A percentile compares a stretch with the other conserved stretches of the same genome.
Conservation (phyloP, 2,329 filamentous ascomycete species). For the Elsinoe necatrix region DNA sequence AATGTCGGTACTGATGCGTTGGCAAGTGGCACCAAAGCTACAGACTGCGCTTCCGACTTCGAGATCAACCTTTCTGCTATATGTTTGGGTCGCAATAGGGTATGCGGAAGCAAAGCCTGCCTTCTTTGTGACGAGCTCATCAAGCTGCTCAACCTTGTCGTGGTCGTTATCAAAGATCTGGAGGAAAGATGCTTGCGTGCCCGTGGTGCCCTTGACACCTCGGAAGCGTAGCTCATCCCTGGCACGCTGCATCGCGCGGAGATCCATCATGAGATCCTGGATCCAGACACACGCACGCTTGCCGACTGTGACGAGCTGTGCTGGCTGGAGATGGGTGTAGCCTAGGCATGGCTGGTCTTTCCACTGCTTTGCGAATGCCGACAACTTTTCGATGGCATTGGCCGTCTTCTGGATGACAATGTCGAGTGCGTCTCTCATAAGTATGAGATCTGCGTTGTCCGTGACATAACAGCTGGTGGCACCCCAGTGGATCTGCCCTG, state of each 20-base stretch:
- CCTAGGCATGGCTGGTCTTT: conserved; percentile 65
- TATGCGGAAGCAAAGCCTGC: conserved; percentile 55
- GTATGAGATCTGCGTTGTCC: conserved; percentile 70
- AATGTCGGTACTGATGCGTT: conserved; percentile 67
- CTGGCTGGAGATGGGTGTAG: conserved; percentile 66
- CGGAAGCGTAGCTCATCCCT: conserved; percentile 65
- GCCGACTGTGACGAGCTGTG: conserved; percentile 51
- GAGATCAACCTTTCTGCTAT: conserved; percentile 74
- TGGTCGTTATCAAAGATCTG: conserved; percentile 57
- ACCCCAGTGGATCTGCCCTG: conserved; percentile 74
- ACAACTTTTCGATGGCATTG: conserved; percentile 66
- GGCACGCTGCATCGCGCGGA: conserved; percentile 62
- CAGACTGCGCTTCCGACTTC: conserved; percentile 72
- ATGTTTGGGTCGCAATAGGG: conserved; percentile 63
- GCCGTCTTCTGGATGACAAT: conserved; percentile 71
- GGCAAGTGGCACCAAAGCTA: conserved; percentile 69
- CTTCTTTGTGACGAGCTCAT: conserved; percentile 56
- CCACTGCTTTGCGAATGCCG: conserved; percentile 62
- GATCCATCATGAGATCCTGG: conserved; percentile 66
- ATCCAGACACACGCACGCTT: conserved; percentile 65
- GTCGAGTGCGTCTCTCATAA: conserved; percentile 65
- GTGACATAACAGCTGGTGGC: conserved; percentile 58
- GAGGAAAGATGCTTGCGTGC: conserved; percentile 71
- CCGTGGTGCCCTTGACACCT: conserved; percentile 64
- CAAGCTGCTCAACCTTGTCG: conserved; percentile 52